phyloP scores from a whole-genome alignment of 2,329 filamentous ascomycete species.

The Akanthomyces dipterigenus region DNA sequence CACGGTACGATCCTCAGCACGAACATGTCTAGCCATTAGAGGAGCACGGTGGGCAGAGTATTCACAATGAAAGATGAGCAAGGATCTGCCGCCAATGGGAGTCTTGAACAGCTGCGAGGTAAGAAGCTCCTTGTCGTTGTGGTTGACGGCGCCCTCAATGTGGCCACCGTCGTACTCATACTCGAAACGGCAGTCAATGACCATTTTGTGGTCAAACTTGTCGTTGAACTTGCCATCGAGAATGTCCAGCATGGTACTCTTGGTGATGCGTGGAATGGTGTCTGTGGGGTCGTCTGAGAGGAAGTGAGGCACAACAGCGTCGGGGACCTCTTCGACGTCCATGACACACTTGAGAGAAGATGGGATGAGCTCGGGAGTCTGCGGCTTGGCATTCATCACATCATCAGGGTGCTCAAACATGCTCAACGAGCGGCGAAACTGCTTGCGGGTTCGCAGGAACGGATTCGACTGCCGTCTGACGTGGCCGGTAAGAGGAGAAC shows the following conservation, averaged over 20 bases:
- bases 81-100: slow-evolving; percentile 60
- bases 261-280: slow-evolving; percentile 79
- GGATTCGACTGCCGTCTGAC: slow-evolving; percentile 67
- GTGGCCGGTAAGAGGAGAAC: slow-evolving; percentile 67
- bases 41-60: slow-evolving; percentile 96
- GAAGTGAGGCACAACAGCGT: slow-evolving; percentile 77
- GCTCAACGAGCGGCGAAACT: slow-evolving; percentile 86
- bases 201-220: slow-evolving; percentile 70
- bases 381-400: slow-evolving; percentile 68
- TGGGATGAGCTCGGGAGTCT: slow-evolving; percentile 45
- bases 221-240: slow-evolving; percentile 77
- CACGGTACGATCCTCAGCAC: slow-evolving; percentile 75
- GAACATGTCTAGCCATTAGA: slow-evolving; percentile 91
- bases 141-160: slow-evolving; percentile 88
- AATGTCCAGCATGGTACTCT: slow-evolving; percentile 75
- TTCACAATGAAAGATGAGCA: slow-evolving; percentile 94
- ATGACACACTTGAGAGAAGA: slow-evolving; percentile 62
- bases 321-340: slow-evolving; percentile 72
- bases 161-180: slow-evolving; percentile 98
- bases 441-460: slow-evolving; percentile 71
- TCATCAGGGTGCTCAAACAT: slow-evolving; percentile 96
- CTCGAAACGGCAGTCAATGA: slow-evolving; percentile 97
- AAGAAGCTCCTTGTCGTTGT: slow-evolving; percentile 90
- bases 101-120: slow-evolving; percentile 70
- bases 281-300: slow-evolving; percentile 73